phyloP scores from a whole-genome alignment of 805 yeast species.

The Metschnikowia shivogae region DNA sequence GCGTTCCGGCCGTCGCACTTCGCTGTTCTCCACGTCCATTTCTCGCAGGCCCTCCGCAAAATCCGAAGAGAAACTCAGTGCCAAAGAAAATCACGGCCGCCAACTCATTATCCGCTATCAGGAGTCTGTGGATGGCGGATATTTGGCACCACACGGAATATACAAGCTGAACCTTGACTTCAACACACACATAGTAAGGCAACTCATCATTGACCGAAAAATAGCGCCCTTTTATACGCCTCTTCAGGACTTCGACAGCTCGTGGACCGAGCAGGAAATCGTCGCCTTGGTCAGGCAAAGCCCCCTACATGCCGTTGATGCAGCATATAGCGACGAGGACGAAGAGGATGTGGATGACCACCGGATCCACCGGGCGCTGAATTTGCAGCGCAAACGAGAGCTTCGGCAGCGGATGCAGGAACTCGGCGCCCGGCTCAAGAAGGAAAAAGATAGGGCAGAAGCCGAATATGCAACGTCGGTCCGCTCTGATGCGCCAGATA shows the following conservation, averaged over 20 bases:
- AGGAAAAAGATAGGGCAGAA: slow-evolving; percentile 33
- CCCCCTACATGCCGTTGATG: slow-evolving; percentile 54
- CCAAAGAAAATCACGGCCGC: slow-evolving; percentile 48
- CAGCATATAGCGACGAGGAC: slow-evolving; percentile 45
- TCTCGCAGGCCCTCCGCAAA: slow-evolving; percentile 8
- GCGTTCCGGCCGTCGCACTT: slow-evolving; percentile 12
- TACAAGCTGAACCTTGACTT: slow-evolving; percentile 76
- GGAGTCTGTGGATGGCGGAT: slow-evolving; percentile 92
- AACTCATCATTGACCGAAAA: slow-evolving; percentile 60
- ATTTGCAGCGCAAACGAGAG: slow-evolving; percentile 46
- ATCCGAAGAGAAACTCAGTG: slow-evolving; percentile 48
- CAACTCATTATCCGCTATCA: slow-evolving; percentile 55
- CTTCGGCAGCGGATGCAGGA: slow-evolving; percentile 43
- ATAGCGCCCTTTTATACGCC: slow-evolving; percentile 92
- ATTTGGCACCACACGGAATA: slow-evolving; percentile 84
- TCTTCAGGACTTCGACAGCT: slow-evolving; percentile 67
- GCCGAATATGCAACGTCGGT: slow-evolving; percentile 28
- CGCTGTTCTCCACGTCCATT: slow-evolving; percentile 12
- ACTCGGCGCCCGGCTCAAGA: slow-evolving; percentile 29
- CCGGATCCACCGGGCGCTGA: slow-evolving; percentile 48
- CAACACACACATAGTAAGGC: slow-evolving; percentile 67
- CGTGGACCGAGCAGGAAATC: slow-evolving; percentile 71
- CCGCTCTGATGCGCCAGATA: slow-evolving; percentile 2
- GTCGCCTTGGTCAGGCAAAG: slow-evolving; percentile 43
- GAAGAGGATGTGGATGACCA: slow-evolving; percentile 62